A percentile compares a stretch with the other conserved stretches of the same genome.
Conservation (phyloP, 768 basidiomycete genomes). For the Crepidotus variabilis region DNA sequence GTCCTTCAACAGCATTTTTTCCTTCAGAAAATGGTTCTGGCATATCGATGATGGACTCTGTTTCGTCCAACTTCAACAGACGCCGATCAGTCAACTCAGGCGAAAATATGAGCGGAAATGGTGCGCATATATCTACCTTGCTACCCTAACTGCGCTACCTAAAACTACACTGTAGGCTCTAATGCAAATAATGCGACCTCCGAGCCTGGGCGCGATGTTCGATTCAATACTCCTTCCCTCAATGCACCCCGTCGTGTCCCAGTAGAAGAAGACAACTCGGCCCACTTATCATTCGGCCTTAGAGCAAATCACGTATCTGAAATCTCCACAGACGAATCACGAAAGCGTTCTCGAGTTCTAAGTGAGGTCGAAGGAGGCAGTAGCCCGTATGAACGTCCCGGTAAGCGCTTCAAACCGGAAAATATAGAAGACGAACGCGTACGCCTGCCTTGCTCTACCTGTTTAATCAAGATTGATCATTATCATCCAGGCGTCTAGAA, state of each 20-base stretch:
- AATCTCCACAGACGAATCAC: neutral
- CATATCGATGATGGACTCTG: neutral
- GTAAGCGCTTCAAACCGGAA: neutral
- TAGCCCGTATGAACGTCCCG: neutral
- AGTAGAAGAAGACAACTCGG: neutral
- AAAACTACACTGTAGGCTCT: neutral
- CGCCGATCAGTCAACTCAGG: slow-evolving; percentile 12
- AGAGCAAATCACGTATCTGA: slow-evolving; percentile 4
- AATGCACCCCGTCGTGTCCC: slow-evolving; percentile 12
- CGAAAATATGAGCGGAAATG: slow-evolving; percentile 8
- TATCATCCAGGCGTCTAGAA: neutral
- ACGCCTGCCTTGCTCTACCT: neutral
- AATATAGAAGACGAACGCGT: neutral
- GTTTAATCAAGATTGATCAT: neutral
- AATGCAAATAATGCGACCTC: neutral
- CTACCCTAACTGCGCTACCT: slow-evolving; percentile 1
- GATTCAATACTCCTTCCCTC: neutral
- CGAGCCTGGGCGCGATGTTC: neutral
- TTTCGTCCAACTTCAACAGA: slow-evolving; percentile 16
- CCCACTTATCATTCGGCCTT: neutral
- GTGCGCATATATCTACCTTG: slow-evolving; percentile 26
- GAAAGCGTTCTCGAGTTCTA: neutral
- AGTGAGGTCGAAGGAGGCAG: neutral
- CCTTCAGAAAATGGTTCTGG: slow-evolving; percentile 10
- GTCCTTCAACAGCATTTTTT: slow-evolving; percentile 15